Conservation (phyloP, 352 stramenopile genomes). For the Pythium graminicola region DNA sequence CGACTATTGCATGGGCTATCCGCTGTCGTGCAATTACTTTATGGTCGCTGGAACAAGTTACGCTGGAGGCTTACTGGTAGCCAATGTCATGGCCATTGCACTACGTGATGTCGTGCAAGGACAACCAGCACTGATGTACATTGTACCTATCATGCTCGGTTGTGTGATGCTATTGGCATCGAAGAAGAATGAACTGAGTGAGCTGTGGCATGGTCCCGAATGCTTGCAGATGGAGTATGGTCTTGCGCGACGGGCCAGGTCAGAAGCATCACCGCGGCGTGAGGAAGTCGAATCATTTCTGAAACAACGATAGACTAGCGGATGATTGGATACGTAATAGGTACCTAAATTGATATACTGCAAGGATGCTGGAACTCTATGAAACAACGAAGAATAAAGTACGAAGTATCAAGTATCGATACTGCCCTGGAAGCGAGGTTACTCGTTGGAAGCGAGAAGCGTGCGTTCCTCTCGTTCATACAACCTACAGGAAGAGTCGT, state of each 20-base stretch:
- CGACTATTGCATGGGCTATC: constrained; percentile 65
- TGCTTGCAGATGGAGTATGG: constrained; percentile 29
- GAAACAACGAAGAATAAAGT: not conserved
- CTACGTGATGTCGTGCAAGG: constrained; percentile 91
- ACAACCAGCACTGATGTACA: constrained; percentile 94
- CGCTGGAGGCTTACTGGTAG: constrained; percentile 88
- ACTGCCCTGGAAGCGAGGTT: not conserved
- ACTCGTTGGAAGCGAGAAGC: not conserved
- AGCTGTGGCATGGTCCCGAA: constrained; percentile 71
- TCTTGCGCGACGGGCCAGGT: not conserved
- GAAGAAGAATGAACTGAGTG: constrained; percentile 43
- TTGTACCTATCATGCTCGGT: constrained; percentile 91
- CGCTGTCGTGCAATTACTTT: constrained; percentile 77
- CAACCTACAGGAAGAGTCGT: constrained; percentile 4
- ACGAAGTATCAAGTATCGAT: not conserved
- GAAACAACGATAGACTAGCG: constrained; percentile 12
- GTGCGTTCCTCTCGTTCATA: constrained; percentile 18
- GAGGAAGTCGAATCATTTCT: constrained; percentile 25
- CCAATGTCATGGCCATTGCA: constrained; percentile 85
- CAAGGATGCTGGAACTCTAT: not conserved
- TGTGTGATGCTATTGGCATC: constrained; percentile 52
- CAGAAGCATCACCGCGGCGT: not conserved
- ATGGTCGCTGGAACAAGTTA: constrained; percentile 85
- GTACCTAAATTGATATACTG: not conserved
- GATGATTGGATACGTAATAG: constrained; percentile 2